Evolutionary conservation across 352 stramenopile genomes (phyloP), one percentile per base, ranked within the genome.

Genomic region (Elongisporangium prolatum): DNA sequence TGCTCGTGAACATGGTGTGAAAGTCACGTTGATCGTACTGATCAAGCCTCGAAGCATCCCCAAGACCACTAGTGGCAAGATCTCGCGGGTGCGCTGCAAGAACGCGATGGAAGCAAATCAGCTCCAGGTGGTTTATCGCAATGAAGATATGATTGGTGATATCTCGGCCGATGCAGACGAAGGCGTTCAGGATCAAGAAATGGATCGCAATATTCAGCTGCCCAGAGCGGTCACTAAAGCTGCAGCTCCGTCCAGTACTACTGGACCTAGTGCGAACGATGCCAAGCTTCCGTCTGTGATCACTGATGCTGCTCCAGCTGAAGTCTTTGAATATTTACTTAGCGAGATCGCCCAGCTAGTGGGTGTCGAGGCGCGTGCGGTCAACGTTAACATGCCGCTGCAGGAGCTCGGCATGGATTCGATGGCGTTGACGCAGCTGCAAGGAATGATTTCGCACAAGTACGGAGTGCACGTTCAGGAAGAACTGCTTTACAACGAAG

Each of bases 11-110:
- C 91, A 97, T 54, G 91, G 91, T 20, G 75, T 98, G 17, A 74
- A 79, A 40, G 77, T 98, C 21, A 84, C 88, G n/a, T 64, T 92
- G 34, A 77, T 99, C 51, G 69, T 98, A 18, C 63, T 99, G 16
- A 22, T 99, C 1, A 76, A 93, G 44, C 86, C 94, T 34, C 88
- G 89, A 28, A 93, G 92, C 2, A 97, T 99, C 53, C 91, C 95
- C 8, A 99, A 99, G 74, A 99, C 97, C 2, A 99, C 94, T 14
- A 99, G 95, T 66, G 97, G 97, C 9, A 99, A 99, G 71, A 99
- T 99, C 68, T 96, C 93, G 21, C 87, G 97, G 58, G 77, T 82
- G n/a, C 93, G 89, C 50, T 94, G 88, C 63, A 89, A 82, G 59
- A 75, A 77, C 65, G 80, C 79, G 20, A 61, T 95, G 3, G 67